A percentile compares a stretch with the other conserved stretches of the same genome.
Evolutionary conservation across 352 stramenopile genomes (phyloP).

Genomic region (Blastocystis hominis): DNA sequence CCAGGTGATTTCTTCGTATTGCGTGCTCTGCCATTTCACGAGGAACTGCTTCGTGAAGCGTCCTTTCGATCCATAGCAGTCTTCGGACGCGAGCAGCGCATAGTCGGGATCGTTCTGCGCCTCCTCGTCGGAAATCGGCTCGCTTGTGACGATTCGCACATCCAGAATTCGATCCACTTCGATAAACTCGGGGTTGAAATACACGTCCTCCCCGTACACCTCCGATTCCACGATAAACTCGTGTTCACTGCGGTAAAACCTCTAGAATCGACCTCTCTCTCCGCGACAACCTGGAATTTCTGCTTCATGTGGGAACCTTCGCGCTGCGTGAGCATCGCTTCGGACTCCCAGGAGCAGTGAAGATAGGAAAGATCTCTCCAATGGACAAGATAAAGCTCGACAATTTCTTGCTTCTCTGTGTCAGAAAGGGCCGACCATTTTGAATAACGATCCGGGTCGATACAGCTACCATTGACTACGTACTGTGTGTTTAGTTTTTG

Average conservation of each 20-base stretch:
- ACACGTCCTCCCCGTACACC: constrained; percentile 67
- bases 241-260: neutral
- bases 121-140: neutral
- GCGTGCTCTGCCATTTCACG: constrained; percentile 93
- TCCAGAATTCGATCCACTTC: constrained; percentile 77
- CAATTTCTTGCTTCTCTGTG: constrained; percentile 25
- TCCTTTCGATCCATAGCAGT: neutral
- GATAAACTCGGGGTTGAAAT: constrained; percentile 78
- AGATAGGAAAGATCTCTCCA: constrained; percentile 78
- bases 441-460: neutral
- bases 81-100: neutral
- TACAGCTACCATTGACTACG: neutral
- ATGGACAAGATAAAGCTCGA: constrained; percentile 75
- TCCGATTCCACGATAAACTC: neutral
- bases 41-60: constrained; percentile 78
- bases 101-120: neutral
- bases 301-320: constrained; percentile 23
- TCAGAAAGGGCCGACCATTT: neutral
- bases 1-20: constrained; percentile 94
- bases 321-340: constrained; percentile 65
- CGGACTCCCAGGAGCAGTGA: constrained; percentile 79
- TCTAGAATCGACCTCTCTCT: neutral
- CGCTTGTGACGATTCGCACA: constrained; percentile 61
- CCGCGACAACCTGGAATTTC: constrained; percentile 21
- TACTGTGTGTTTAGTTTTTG: constrained; percentile 49